Percentiles rank a stretch among this genome's conserved stretches.
These are phyloP conservation scores for Zychaea mexicana DNA, from an alignment of 371 early-diverging fungal species.

Conservation along the genomic window DNA sequence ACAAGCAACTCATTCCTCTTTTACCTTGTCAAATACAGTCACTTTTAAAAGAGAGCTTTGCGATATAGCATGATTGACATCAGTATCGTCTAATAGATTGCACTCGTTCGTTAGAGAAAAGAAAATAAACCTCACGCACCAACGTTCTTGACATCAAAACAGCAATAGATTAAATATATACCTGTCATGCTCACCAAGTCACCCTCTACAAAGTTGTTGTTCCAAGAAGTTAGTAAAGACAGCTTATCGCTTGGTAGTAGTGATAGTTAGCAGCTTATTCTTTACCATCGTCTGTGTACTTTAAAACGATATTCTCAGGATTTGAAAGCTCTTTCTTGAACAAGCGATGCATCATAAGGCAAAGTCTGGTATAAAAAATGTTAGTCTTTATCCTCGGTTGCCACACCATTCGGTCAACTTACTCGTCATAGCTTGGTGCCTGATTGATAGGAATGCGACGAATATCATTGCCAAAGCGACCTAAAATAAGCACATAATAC, in stretches of 20 bases:
- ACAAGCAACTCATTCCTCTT: background rate
- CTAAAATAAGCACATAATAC: slow-evolving; percentile 15
- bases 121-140: background rate
- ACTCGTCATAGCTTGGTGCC: slow-evolving; percentile 61
- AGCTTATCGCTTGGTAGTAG: background rate
- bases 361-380: slow-evolving; percentile 28
- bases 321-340: slow-evolving; percentile 44
- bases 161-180: slow-evolving; percentile 2
- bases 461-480: slow-evolving; percentile 40
- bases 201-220: slow-evolving; percentile 49
- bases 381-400: background rate
- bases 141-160: background rate
- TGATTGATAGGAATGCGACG: slow-evolving; percentile 57
- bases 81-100: slow-evolving; percentile 47
- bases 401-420: background rate
- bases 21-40: slow-evolving; percentile 41
- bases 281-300: slow-evolving; percentile 60
- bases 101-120: background rate
- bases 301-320: slow-evolving; percentile 48
- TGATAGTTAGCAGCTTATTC: background rate
- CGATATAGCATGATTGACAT: slow-evolving; percentile 57
- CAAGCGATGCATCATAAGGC: slow-evolving; percentile 58
- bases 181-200: slow-evolving; percentile 55
- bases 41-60: slow-evolving; percentile 53
- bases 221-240: background rate